These are phyloP conservation scores for Peronospora destructor DNA, from an alignment of 352 stramenopile genomes.

Conservation along the genomic window DNA sequence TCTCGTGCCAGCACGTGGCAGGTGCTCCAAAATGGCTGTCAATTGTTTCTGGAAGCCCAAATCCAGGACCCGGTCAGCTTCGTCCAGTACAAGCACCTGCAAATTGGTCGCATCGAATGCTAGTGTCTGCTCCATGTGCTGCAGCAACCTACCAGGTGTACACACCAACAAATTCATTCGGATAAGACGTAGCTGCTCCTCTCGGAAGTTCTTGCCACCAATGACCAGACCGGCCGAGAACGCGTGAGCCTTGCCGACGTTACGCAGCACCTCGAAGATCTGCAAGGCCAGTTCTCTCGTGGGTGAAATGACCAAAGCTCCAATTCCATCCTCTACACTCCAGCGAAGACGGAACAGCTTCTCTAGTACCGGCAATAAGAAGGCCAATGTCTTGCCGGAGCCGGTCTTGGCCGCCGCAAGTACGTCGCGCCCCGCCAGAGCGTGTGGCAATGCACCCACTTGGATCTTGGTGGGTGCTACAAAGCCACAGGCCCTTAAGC, in stretches of 20 bases:
- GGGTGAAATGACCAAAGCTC: conserved; percentile 94
- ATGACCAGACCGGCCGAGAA: conserved; percentile 96
- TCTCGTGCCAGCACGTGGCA: conserved; percentile 78
- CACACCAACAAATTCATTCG: conserved; percentile 96
- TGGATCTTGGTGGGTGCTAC: conserved; percentile 87
- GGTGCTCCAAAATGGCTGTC: conserved; percentile 92
- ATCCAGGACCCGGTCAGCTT: conserved; percentile 98
- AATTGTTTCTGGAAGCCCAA: conserved; percentile 99
- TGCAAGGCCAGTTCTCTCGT: conserved; percentile 98
- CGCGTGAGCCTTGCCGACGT: conserved; percentile 91
- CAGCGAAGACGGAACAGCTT: conserved; percentile 86
- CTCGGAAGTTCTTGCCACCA: conserved; percentile 91
- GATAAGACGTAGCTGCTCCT: conserved; percentile 93
- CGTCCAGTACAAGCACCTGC: conserved; percentile 96
- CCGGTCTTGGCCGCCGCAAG: conserved; percentile 90
- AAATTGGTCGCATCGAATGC: conserved; percentile 93
- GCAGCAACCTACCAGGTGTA: conserved; percentile 93
- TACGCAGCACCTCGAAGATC: conserved; percentile 98
- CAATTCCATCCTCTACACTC: conserved; percentile 90
- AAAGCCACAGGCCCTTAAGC: conserved; percentile 73
- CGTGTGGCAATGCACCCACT: conserved; percentile 79
- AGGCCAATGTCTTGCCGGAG: conserved; percentile 91
- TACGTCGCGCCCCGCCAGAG: conserved; percentile 86
- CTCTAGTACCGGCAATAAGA: conserved; percentile 86
- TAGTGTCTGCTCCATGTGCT: conserved; percentile 98